Conservation (phyloP, 495 filamentous ascomycete species). For the Hypomontagnella monticulosa region DNA sequence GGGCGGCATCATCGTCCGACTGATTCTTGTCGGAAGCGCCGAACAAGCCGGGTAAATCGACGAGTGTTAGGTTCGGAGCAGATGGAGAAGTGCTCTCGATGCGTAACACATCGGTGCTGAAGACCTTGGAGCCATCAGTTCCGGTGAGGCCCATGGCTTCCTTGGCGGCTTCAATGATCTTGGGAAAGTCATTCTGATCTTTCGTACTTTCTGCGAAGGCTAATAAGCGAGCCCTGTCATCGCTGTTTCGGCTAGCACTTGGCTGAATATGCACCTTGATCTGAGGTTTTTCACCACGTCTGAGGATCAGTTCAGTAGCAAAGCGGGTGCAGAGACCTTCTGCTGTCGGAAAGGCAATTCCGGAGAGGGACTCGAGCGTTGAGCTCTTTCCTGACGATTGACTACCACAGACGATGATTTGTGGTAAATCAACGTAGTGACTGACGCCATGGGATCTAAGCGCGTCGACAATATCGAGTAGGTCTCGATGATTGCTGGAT, state of each 20-base stretch:
- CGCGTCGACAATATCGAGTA: slow-evolving; percentile 66
- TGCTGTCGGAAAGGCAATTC: slow-evolving; percentile 65
- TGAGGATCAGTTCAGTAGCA: slow-evolving; percentile 66
- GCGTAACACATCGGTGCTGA: slow-evolving; percentile 58
- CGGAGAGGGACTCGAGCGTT: slow-evolving; percentile 72
- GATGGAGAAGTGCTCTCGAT: slow-evolving; percentile 63
- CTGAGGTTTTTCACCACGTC: slow-evolving; percentile 46
- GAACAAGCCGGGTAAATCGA: slow-evolving; percentile 65
- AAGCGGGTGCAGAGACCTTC: slow-evolving; percentile 66
- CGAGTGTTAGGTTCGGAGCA: slow-evolving; percentile 62
- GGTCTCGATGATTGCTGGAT: slow-evolving; percentile 34
- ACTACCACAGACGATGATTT: slow-evolving; percentile 73
- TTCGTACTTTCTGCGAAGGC: slow-evolving; percentile 50
- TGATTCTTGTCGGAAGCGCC: slow-evolving; percentile 56
- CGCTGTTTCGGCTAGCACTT: slow-evolving; percentile 40
- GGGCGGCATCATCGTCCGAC: slow-evolving; percentile 49
- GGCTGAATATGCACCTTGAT: slow-evolving; percentile 54
- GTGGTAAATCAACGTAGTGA: slow-evolving; percentile 65
- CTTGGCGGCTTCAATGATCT: slow-evolving; percentile 58
- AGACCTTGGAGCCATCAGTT: slow-evolving; percentile 39
- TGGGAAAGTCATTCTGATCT: slow-evolving; percentile 46
- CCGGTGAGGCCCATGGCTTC: slow-evolving; percentile 49
- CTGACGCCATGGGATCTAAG: slow-evolving; percentile 67
- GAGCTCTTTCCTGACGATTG: slow-evolving; percentile 73
- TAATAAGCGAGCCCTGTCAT: slow-evolving; percentile 42